These are phyloP conservation scores for Fusarium sp. DNA, from an alignment of 2,329 filamentous ascomycete genomes.

Conservation along the genomic window DNA sequence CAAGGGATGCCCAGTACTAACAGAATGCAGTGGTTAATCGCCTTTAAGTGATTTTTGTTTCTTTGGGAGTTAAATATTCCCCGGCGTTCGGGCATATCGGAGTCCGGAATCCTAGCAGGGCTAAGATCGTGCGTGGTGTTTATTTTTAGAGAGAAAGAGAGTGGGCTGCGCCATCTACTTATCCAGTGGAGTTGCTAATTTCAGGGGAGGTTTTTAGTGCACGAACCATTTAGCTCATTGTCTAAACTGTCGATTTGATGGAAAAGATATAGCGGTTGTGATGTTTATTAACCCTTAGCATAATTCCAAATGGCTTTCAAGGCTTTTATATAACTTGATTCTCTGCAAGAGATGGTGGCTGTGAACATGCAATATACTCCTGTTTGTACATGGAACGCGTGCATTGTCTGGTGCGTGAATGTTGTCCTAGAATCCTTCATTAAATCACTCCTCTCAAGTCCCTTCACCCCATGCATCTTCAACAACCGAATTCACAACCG, in stretches of 20 bases:
- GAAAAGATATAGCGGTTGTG: background rate
- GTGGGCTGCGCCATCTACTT: background rate
- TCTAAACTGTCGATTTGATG: background rate
- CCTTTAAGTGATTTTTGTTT: background rate
- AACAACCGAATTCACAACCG: background rate
- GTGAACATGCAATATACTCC: background rate
- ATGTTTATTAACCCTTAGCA: too few species aligned
- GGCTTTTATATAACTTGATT: background rate
- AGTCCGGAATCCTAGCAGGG: background rate
- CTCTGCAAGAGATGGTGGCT: background rate
- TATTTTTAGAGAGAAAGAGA: background rate
- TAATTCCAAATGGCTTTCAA: background rate
- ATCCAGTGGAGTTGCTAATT: background rate
- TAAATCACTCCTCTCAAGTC: background rate
- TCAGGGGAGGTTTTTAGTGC: background rate
- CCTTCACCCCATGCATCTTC: background rate
- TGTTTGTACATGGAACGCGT: background rate
- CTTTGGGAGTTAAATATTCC: background rate
- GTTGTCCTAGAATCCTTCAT: background rate
- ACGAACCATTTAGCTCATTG: background rate
- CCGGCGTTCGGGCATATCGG: background rate
- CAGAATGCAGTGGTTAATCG: background rate
- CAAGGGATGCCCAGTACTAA: background rate
- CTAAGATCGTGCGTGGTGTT: background rate
- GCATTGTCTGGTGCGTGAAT: background rate